These are phyloP conservation scores for Cenococcum geophilum DNA, from an alignment of 495 filamentous ascomycete species.

Conservation along the genomic window DNA sequence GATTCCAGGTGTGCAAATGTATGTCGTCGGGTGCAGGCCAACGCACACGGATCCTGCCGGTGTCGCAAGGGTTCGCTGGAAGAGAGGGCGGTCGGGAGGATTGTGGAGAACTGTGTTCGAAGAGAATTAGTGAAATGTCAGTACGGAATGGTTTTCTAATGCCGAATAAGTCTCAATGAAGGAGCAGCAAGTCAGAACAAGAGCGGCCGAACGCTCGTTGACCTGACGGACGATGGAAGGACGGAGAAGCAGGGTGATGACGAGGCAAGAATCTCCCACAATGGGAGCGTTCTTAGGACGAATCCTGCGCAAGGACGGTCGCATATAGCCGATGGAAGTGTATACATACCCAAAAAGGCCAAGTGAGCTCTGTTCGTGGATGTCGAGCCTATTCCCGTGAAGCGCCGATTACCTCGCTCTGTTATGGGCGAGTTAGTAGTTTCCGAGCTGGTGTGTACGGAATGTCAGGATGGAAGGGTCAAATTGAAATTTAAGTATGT, in stretches of 20 bases:
- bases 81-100: slow-evolving; percentile 13
- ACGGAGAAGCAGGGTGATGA: slow-evolving; percentile 19
- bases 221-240: slow-evolving; percentile 25
- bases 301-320: slow-evolving; percentile 11
- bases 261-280: slow-evolving; percentile 6
- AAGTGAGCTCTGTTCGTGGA: slow-evolving; percentile 19
- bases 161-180: slow-evolving; percentile 10
- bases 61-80: slow-evolving; percentile 29
- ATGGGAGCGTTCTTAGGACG: slow-evolving; percentile 1
- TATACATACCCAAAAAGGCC: slow-evolving; percentile 19
- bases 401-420: slow-evolving; percentile 18
- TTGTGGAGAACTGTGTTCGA: slow-evolving; percentile 8
- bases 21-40: background rate
- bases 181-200: slow-evolving; percentile 7
- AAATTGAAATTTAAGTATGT: slow-evolving; percentile 1
- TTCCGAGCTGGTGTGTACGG: slow-evolving; percentile 3
- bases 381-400: slow-evolving; percentile 26
- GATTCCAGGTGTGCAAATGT: slow-evolving; percentile 10
- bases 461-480: background rate
- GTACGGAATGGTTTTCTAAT: slow-evolving; percentile 2
- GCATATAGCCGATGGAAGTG: slow-evolving; percentile 20
- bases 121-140: background rate
- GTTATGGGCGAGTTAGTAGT: slow-evolving; percentile 14
- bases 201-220: slow-evolving; percentile 2
- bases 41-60: slow-evolving; percentile 27